phyloP scores from a whole-genome alignment of 2,329 filamentous ascomycete species.

The Colletotrichum eremochloae region DNA sequence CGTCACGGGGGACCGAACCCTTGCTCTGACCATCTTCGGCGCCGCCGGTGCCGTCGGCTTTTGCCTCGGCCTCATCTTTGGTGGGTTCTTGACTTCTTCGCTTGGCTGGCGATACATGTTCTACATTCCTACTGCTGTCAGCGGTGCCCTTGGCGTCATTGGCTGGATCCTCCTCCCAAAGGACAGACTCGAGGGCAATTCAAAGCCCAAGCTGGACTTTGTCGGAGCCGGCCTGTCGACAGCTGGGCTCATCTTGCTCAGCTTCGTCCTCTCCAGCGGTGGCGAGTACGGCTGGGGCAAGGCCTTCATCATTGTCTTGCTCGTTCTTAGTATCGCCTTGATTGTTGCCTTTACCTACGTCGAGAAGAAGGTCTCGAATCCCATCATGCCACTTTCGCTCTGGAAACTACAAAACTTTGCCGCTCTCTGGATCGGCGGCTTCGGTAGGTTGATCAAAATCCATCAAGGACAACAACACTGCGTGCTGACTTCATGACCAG shows the following conservation, averaged over 20 bases:
- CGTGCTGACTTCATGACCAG: background rate
- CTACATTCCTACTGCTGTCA: constrained; percentile 31
- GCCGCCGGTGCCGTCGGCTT: constrained; percentile 34
- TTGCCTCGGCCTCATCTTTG: constrained; percentile 31
- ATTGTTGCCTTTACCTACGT: constrained; percentile 54
- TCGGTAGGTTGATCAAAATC: constrained; percentile 41
- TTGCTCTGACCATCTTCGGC: constrained; percentile 33
- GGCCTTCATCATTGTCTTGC: constrained; percentile 58
- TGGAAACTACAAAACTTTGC: constrained; percentile 62
- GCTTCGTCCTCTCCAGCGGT: constrained; percentile 59
- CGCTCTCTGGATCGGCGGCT: constrained; percentile 59
- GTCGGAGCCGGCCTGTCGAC: constrained; percentile 57
- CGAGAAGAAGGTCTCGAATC: constrained; percentile 59
- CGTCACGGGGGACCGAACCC: constrained; percentile 25
- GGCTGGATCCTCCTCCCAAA: constrained; percentile 54
- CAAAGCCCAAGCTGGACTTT: constrained; percentile 55
- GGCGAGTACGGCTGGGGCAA: constrained; percentile 61
- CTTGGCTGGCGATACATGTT: constrained; percentile 38
- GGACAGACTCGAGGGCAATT: constrained; percentile 51
- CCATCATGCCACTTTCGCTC: constrained; percentile 60
- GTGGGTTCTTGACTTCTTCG: constrained; percentile 32
- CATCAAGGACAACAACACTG: no score
- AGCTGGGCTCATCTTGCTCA: constrained; percentile 57
- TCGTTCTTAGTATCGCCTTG: constrained; percentile 54
- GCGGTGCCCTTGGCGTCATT: constrained; percentile 57